These are phyloP conservation scores for Cyclotella baltica DNA, from an alignment of 108 stramenopile genomes.

Conservation along the genomic window DNA sequence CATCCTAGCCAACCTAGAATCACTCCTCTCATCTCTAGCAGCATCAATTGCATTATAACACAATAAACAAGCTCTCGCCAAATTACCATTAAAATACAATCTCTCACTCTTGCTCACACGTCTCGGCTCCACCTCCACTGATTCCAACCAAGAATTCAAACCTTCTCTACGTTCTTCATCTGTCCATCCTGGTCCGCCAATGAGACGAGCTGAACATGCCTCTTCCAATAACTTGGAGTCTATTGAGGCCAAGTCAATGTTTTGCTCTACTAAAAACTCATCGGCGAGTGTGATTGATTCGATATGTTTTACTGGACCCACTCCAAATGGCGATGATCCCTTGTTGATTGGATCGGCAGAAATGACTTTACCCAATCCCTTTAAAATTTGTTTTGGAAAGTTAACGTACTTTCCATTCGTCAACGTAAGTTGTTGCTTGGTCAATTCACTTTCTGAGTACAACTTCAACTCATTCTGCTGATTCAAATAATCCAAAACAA, in stretches of 20 bases:
- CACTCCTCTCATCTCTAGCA: slow-evolving; percentile 59
- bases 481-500: slow-evolving; percentile 53
- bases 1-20: slow-evolving; percentile 58
- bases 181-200: slow-evolving; percentile 60
- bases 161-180: slow-evolving; percentile 68
- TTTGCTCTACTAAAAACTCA: slow-evolving; percentile 68
- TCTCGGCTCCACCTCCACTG: slow-evolving; percentile 55
- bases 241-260: slow-evolving; percentile 59
- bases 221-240: slow-evolving; percentile 55
- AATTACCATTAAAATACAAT: slow-evolving; percentile 75
- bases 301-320: slow-evolving; percentile 67
- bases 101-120: slow-evolving; percentile 17
- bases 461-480: slow-evolving; percentile 30
- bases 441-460: slow-evolving; percentile 39
- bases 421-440: slow-evolving; percentile 30
- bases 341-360: slow-evolving; percentile 50
- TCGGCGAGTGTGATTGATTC: slow-evolving; percentile 61
- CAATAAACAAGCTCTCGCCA: slow-evolving; percentile 75
- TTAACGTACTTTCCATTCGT: slow-evolving; percentile 13
- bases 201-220: slow-evolving; percentile 77
- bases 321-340: slow-evolving; percentile 70
- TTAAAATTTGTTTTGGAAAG: slow-evolving; percentile 65
- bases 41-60: slow-evolving; percentile 69
- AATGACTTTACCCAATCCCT: slow-evolving; percentile 64
- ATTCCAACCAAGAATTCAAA: slow-evolving; percentile 66